These are phyloP conservation scores for Cymbopogon flexuosus DNA, from an alignment of 202 grass and related monocot species.

Conservation along the genomic window DNA sequence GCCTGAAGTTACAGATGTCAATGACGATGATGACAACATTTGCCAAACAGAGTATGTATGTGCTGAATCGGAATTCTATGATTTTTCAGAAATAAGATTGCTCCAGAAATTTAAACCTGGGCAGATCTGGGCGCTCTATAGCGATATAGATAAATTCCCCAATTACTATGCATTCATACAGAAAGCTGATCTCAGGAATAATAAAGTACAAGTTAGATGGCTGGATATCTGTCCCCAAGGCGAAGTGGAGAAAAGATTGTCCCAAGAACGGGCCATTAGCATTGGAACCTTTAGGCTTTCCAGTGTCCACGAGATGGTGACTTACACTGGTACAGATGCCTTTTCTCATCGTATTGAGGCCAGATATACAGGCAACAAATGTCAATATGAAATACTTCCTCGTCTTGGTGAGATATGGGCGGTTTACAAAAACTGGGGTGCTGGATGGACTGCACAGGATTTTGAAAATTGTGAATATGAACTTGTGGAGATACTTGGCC, in stretches of 20 bases:
- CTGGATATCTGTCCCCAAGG: constrained; percentile 43
- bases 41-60: constrained; percentile 22
- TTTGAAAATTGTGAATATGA: constrained; percentile 55
- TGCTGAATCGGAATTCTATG: constrained; percentile 49
- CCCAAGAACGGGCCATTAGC: constrained; percentile 36
- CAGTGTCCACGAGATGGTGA: background rate
- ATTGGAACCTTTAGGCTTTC: constrained; percentile 56
- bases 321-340: constrained; percentile 26
- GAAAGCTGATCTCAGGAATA: constrained; percentile 33
- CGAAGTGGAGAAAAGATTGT: constrained; percentile 51
- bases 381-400: constrained; percentile 52
- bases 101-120: constrained; percentile 47
- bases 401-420: constrained; percentile 61
- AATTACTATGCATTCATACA: constrained; percentile 68
- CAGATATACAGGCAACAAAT: constrained; percentile 30
- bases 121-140: constrained; percentile 76
- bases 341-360: constrained; percentile 63
- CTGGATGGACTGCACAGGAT: constrained; percentile 53
- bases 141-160: constrained; percentile 67
- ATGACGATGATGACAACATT: background rate
- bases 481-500: constrained; percentile 54
- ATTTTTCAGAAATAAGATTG: constrained; percentile 45
- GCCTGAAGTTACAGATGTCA: constrained; percentile 9
- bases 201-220: constrained; percentile 50
- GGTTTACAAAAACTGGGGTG: constrained; percentile 57